Evolutionary conservation across 2,329 filamentous ascomycete genomes (phyloP), one percentile per base, ranked within the genome.

Genomic region (Coniochaeta sp.): DNA sequence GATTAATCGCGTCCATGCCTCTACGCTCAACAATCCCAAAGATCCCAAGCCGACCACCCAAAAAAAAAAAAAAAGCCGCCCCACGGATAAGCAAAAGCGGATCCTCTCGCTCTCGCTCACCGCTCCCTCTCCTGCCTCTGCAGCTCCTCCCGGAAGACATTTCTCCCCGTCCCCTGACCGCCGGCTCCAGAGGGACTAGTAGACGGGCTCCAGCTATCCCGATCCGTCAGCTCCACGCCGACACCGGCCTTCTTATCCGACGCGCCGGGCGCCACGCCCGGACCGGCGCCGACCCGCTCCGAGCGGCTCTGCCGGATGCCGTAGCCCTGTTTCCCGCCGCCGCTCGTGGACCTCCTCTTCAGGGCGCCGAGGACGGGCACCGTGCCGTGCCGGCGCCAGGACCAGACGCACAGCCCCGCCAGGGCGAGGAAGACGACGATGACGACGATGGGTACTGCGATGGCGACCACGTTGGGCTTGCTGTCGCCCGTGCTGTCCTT

Each of bases 141-240:
- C 33, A 75, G 61, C 66, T 76, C 73, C 60, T 74, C 71, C 44
- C 72, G 67, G 61, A 76, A 76, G n/a, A 73, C 68, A 36, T 75
- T 75, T 31, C 60, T 60, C 43, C 68, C 28, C 5, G 28, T 9
- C 28, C 28, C 28, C 28, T 31, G 28, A 5, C 28, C 67, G 24
- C 28, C 52, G 47, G 43, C 26, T 66, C 69, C 6, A 68, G 68
- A 57, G 16, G 38, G 38, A n/a, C 38, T 40, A 40, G 38, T 40
- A 17, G 16, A n/a, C 38, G 38, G 38, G 38, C 67, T 69, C 69
- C 70, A 72, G 58, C 67, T 70, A 19, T 68, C 69, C 11, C 69
- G 64, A 59, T 71, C 67, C 28, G 68, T 70, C 22, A 74, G 60
- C 65, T 71, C 64, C 22, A 74, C 68, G 9, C 67, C 67, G 1